Evolutionary conservation across 2,329 filamentous ascomycete genomes (phyloP).

Genomic region (Ustulina deusta): DNA sequence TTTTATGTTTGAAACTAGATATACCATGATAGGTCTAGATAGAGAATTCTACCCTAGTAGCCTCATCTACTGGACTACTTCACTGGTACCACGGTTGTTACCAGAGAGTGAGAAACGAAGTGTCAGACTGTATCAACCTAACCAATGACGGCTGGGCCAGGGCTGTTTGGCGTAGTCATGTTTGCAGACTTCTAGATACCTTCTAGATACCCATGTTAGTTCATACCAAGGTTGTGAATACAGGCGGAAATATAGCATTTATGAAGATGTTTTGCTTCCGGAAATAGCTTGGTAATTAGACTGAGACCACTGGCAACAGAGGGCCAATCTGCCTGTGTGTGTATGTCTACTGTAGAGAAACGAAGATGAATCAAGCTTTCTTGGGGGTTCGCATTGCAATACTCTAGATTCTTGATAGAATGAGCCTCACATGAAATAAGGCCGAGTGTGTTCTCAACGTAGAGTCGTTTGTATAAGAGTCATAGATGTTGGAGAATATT

Average conservation of each 20-base stretch:
- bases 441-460: no score
- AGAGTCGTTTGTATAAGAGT: no score
- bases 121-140: neutral
- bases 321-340: neutral
- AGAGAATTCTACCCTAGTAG: neutral
- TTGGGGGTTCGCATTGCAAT: neutral
- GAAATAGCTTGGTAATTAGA: neutral
- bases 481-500: no score
- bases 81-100: neutral
- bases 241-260: neutral
- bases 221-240: neutral
- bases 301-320: neutral
- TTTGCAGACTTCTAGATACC: neutral
- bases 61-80: neutral
- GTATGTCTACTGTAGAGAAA: neutral
- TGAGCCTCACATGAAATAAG: no score
- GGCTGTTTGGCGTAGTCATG: no score
- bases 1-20: neutral
- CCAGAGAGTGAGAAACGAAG: neutral
- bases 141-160: no score
- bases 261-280: neutral
- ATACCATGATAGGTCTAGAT: conserved; percentile 1
- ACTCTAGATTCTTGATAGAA: neutral
- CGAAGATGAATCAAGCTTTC: neutral
- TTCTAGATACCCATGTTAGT: neutral